Evolutionary conservation across 139 green algal species (phyloP), one percentile per base, ranked within the genome.

Genomic region (Chlorella sorokiniana): DNA sequence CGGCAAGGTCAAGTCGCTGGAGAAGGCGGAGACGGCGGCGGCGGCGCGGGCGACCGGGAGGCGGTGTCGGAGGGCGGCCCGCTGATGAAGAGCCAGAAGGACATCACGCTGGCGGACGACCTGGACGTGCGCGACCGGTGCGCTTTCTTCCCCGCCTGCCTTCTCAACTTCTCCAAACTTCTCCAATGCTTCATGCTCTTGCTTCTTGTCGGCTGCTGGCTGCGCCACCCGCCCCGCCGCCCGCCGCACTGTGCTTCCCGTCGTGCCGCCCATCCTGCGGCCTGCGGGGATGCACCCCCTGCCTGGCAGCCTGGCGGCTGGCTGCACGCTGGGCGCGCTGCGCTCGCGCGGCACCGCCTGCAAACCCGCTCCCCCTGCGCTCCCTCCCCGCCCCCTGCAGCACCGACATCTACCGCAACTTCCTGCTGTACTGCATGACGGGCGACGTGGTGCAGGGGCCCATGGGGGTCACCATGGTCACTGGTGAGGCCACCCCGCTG

Each of bases 371-470:
- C 25, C 63, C 14, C 16, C 38, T 29, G 10, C 16, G 44, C n/a
- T 31, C 44, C 44, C 3, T 33, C 51, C 23, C 22, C 7, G 2
- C 78, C 90, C 41, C 35, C 35, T 67, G 72, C 72, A 79, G 72
- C 14, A 79, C 72, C 35, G 94, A 98, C 79, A 92, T 98, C 68
- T 99, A 99, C 91, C 91, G 92, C 81, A 95, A 95, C 78, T 99
- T 97, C 91, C 91, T 99, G 40, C 91, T 99, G 80, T 95, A 93
- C 86, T 94, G 89, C 89, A 94, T 96, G 90, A 88, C 84, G 14
- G 94, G 96, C 40, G 94, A 99, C 56, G 92, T 96, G 35, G 88
- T 97, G 37, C 88, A 93, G 76, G 90, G 98, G 67, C 93, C 96
- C 37, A 97, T 99, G 90, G 97, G 96, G 40, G 90, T 93, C 40